These are phyloP conservation scores for Lactarius hatsudake DNA, from an alignment of 768 basidiomycete species.

Conservation along the genomic window DNA sequence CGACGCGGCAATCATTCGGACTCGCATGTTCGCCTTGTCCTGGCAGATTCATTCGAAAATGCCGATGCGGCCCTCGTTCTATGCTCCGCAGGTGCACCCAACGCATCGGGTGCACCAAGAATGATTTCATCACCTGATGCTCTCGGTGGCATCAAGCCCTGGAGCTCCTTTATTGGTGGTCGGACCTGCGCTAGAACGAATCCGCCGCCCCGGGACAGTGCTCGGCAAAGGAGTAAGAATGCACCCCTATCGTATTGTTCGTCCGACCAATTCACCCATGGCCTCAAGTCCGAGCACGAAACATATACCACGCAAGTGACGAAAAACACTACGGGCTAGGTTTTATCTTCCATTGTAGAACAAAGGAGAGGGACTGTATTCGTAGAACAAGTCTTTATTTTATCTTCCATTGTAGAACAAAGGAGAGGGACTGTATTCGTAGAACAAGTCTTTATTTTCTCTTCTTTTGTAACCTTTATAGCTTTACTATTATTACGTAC, in stretches of 20 bases:
- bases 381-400: slow-evolving; percentile 10
- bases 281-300: not conserved
- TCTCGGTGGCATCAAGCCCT: slow-evolving; percentile 21
- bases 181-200: slow-evolving; percentile 45
- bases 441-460: slow-evolving; percentile 8
- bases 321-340: not conserved
- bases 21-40: slow-evolving; percentile 27
- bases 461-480: slow-evolving; percentile 1
- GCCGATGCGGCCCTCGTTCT: slow-evolving; percentile 55
- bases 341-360: slow-evolving; percentile 4
- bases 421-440: slow-evolving; percentile 18
- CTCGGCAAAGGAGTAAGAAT: slow-evolving; percentile 48
- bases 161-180: slow-evolving; percentile 44
- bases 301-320: slow-evolving; percentile 19
- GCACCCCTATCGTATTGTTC: slow-evolving; percentile 53
- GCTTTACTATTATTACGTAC: slow-evolving; percentile 1
- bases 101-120: slow-evolving; percentile 26
- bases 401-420: not conserved
- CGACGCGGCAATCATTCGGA: slow-evolving; percentile 11
- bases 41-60: slow-evolving; percentile 38
- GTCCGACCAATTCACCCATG: not conserved
- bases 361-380: slow-evolving; percentile 18
- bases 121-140: slow-evolving; percentile 25
- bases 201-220: slow-evolving; percentile 44
- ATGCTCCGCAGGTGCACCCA: slow-evolving; percentile 34